Conservation (phyloP, 116 monocot genomes). For the Dioscorea cayenensis region DNA sequence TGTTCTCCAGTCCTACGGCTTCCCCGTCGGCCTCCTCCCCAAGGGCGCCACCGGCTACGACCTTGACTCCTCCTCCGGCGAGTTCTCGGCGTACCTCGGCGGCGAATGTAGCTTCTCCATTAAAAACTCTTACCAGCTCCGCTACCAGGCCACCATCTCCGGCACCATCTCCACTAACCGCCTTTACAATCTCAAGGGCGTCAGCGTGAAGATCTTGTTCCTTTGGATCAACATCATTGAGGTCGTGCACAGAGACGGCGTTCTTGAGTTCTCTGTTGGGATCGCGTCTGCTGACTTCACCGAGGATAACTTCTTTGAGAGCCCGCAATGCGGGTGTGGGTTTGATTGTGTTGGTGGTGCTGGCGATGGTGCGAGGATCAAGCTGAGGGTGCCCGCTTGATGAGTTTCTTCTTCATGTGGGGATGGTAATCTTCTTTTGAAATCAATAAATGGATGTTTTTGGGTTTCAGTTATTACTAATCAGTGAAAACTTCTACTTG, state of each 20-base stretch:
- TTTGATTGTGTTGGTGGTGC: slow-evolving; percentile 26
- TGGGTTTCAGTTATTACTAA: background rate
- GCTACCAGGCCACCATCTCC: slow-evolving; percentile 45
- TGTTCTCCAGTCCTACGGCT: slow-evolving; percentile 31
- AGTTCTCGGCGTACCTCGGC: slow-evolving; percentile 33
- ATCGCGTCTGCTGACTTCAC: slow-evolving; percentile 55
- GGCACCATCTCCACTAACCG: slow-evolving; percentile 38
- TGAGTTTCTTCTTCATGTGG: background rate
- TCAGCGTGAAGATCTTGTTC: slow-evolving; percentile 71
- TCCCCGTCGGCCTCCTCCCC: slow-evolving; percentile 47
- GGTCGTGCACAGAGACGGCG: slow-evolving; percentile 34
- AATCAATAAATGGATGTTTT: background rate
- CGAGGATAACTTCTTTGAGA: slow-evolving; percentile 42
- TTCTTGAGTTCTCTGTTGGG: slow-evolving; percentile 74
- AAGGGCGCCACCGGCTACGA: slow-evolving; percentile 33
- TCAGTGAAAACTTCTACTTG: background rate
- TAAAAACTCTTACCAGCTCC: slow-evolving; percentile 55
- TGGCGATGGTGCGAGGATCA: background rate
- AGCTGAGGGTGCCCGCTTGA: background rate
- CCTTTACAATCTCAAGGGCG: slow-evolving; percentile 49
- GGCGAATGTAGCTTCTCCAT: slow-evolving; percentile 48
- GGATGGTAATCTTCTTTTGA: background rate
- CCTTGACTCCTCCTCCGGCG: slow-evolving; percentile 27
- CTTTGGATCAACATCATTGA: slow-evolving; percentile 76
- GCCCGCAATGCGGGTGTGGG: slow-evolving; percentile 67